phyloP scores from a whole-genome alignment of 371 early-diverging fungal species.

The Apophysomyces elegans region DNA sequence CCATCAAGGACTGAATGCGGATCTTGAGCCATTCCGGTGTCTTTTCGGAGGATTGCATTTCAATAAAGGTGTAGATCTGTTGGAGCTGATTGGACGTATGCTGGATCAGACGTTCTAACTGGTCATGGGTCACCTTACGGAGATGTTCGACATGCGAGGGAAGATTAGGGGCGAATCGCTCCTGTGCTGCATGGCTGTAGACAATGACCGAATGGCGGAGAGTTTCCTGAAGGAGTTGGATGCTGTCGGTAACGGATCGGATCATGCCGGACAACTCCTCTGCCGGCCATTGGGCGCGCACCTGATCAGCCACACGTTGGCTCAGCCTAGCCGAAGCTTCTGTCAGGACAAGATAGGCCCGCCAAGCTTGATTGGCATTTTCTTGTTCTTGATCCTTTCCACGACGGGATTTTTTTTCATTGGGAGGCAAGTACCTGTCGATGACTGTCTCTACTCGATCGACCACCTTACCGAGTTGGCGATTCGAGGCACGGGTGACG shows the following conservation, averaged over 20 bases:
- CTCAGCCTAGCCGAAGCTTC: constrained; percentile 35
- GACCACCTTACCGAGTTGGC: constrained; percentile 42
- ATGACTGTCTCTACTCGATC: constrained; percentile 51
- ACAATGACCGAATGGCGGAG: constrained; percentile 30
- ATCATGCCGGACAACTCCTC: constrained; percentile 32
- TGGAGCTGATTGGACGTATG: constrained; percentile 24
- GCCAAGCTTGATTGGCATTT: constrained; percentile 39
- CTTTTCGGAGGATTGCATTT: constrained; percentile 41
- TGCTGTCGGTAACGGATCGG: constrained; percentile 24
- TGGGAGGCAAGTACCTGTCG: constrained; percentile 51
- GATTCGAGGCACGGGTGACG: constrained; percentile 50
- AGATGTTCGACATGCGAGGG: neutral
- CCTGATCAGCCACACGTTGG: constrained; percentile 33
- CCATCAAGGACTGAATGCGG: constrained; percentile 42
- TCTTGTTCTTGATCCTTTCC: constrained; percentile 40
- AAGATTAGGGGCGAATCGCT: constrained; percentile 32
- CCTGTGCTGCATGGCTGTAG: constrained; percentile 36
- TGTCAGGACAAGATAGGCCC: constrained; percentile 39
- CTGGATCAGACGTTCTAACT: constrained; percentile 20
- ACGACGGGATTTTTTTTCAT: constrained; percentile 14
- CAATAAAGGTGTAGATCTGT: constrained; percentile 40
- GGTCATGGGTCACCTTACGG: neutral
- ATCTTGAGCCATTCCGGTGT: constrained; percentile 56
- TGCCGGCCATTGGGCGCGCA: constrained; percentile 22
- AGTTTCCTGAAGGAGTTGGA: constrained; percentile 36